Percentiles rank a stretch among this genome's conserved stretches.
Conservation (phyloP, 1,284 basidiomycete genomes). For the Golubevia pallescens region DNA sequence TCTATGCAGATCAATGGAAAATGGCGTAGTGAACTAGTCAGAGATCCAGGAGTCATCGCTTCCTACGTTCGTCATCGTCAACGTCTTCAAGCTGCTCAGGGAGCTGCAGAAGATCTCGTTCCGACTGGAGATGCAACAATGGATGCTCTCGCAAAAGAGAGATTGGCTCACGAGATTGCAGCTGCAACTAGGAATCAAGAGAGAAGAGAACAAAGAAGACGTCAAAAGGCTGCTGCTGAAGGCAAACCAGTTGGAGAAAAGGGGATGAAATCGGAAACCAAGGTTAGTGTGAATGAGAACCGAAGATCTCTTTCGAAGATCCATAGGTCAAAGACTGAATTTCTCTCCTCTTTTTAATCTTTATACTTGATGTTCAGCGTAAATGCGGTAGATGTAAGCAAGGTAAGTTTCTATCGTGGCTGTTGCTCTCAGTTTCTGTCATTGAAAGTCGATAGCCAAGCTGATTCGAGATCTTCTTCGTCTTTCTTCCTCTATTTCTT, state of each 20-base stretch:
- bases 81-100: slow-evolving; percentile 58
- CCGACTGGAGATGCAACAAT: slow-evolving; percentile 59
- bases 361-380: slow-evolving; percentile 11
- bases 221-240: slow-evolving; percentile 52
- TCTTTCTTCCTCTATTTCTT: too few relatives aligned
- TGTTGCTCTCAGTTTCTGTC: too few relatives aligned
- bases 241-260: slow-evolving; percentile 19
- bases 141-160: slow-evolving; percentile 52
- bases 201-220: slow-evolving; percentile 54
- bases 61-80: slow-evolving; percentile 60
- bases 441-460: too few relatives aligned
- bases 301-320: background rate
- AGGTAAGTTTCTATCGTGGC: too few relatives aligned
- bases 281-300: background rate
- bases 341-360: background rate
- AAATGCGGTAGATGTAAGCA: slow-evolving; percentile 58
- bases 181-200: slow-evolving; percentile 59
- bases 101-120: slow-evolving; percentile 54
- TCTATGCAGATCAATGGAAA: slow-evolving; percentile 33
- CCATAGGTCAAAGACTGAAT: background rate
- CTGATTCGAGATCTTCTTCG: too few relatives aligned
- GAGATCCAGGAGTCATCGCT: slow-evolving; percentile 56
- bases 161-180: slow-evolving; percentile 54
- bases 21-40: slow-evolving; percentile 61
- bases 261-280: background rate